Evolutionary conservation across 352 stramenopile species (phyloP).

Genomic region (Phytopythium litorale): DNA sequence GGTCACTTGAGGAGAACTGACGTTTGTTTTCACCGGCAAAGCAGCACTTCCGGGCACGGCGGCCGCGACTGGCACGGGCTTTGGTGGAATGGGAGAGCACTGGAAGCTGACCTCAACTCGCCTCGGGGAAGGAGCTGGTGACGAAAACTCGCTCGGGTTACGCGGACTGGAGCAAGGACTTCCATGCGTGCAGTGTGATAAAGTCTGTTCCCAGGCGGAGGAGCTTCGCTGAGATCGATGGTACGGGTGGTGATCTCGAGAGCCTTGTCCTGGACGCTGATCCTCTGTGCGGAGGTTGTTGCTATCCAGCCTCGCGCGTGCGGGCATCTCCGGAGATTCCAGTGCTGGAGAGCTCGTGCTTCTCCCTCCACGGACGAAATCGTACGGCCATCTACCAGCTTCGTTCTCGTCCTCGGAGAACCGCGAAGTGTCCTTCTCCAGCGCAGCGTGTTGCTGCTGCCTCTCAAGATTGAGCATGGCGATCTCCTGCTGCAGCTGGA

Average conservation of each 20-base stretch:
- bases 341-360: slow-evolving; percentile 4
- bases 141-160: not conserved
- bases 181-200: not conserved
- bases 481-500: slow-evolving; percentile 78
- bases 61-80: not conserved
- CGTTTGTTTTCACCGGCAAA: not conserved
- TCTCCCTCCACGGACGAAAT: not conserved
- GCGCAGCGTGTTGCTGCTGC: not conserved
- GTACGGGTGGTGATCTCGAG: not conserved
- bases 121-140: not conserved
- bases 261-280: not conserved
- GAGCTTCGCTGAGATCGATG: not conserved
- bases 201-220: not conserved
- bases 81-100: not conserved
- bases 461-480: slow-evolving; percentile 76
- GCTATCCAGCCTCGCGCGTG: not conserved
- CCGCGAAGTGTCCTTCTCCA: not conserved
- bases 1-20: not conserved
- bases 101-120: not conserved
- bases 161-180: not conserved
- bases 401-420: not conserved
- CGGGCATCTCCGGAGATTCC: not conserved
- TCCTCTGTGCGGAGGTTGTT: not conserved
- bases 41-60: not conserved
- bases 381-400: not conserved